phyloP scores from a whole-genome alignment of 495 filamentous ascomycete genomes.

The Lasiosphaeris hirsuta region DNA sequence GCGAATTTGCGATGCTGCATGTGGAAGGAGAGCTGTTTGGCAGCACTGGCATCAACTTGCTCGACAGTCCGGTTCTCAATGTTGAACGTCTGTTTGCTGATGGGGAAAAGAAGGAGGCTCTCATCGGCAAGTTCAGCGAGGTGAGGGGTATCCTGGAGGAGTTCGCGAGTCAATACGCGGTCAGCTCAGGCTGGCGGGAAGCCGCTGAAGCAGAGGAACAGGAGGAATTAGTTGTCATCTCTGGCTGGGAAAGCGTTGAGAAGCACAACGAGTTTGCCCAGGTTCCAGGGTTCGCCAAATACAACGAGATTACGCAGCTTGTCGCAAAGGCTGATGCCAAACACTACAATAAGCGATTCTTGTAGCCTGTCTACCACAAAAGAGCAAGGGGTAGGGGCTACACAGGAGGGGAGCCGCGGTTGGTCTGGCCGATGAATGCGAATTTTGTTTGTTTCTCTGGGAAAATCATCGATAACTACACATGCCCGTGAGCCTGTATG shows the following conservation, averaged over 20 bases:
- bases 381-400: not conserved
- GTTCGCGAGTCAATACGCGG: conserved; percentile 36
- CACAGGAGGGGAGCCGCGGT: not conserved
- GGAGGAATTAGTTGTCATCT: conserved; percentile 55
- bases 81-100: conserved; percentile 46
- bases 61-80: conserved; percentile 42
- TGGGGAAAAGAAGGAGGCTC: conserved; percentile 35
- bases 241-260: conserved; percentile 48
- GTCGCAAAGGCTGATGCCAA: conserved; percentile 42
- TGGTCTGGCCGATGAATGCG: conserved; percentile 27
- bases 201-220: conserved; percentile 43
- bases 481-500: conserved; percentile 9
- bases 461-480: conserved; percentile 13
- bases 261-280: conserved; percentile 42
- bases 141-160: conserved; percentile 39
- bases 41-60: conserved; percentile 18
- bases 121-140: conserved; percentile 39
- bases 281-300: conserved; percentile 36
- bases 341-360: conserved; percentile 36
- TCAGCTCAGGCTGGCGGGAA: conserved; percentile 48
- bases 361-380: conserved; percentile 20
- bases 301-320: conserved; percentile 28
- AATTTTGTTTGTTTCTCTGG: conserved; percentile 18
- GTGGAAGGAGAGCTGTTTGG: conserved; percentile 40
- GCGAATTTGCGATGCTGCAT: conserved; percentile 36